Conservation (phyloP, 495 filamentous ascomycete species). For the Cairneyella variabilis region DNA sequence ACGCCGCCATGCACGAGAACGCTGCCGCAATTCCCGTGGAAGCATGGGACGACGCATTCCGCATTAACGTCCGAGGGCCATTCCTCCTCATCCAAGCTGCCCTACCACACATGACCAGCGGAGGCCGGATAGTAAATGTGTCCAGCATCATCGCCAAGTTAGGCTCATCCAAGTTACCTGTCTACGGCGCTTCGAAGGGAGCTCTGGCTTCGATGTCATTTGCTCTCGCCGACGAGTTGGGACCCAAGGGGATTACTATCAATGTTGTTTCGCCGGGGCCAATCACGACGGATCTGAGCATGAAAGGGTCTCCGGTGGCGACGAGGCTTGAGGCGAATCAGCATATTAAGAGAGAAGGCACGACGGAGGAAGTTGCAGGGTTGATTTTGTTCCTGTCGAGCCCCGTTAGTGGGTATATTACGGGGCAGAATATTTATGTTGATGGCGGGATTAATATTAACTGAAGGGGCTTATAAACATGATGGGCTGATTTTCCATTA, state of each 20-base stretch:
- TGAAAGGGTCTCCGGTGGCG: constrained; percentile 6
- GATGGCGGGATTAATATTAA: constrained; percentile 19
- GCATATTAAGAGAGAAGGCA: constrained; percentile 17
- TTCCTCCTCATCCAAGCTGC: constrained; percentile 30
- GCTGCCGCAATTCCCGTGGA: constrained; percentile 13
- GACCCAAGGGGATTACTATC: constrained; percentile 24
- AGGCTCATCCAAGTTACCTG: neutral
- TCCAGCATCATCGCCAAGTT: constrained; percentile 10
- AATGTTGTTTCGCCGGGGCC: constrained; percentile 24
- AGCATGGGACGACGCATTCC: constrained; percentile 22
- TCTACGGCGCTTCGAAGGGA: constrained; percentile 24
- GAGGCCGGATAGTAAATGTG: constrained; percentile 37
- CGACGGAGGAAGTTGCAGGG: constrained; percentile 7
- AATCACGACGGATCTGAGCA: constrained; percentile 7
- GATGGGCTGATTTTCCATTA: too few relatives aligned
- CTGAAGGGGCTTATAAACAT: too few relatives aligned
- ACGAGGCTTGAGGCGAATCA: constrained; percentile 13
- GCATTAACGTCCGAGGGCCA: constrained; percentile 28
- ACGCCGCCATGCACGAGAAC: neutral
- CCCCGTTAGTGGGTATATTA: constrained; percentile 10
- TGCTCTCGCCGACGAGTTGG: constrained; percentile 21
- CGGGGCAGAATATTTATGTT: constrained; percentile 12
- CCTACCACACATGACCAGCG: constrained; percentile 30
- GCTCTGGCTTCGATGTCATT: constrained; percentile 22
- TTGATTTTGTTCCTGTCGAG: constrained; percentile 17